Evolutionary conservation across 2,329 filamentous ascomycete species (phyloP).

Genomic region (Cercospora zeina): DNA sequence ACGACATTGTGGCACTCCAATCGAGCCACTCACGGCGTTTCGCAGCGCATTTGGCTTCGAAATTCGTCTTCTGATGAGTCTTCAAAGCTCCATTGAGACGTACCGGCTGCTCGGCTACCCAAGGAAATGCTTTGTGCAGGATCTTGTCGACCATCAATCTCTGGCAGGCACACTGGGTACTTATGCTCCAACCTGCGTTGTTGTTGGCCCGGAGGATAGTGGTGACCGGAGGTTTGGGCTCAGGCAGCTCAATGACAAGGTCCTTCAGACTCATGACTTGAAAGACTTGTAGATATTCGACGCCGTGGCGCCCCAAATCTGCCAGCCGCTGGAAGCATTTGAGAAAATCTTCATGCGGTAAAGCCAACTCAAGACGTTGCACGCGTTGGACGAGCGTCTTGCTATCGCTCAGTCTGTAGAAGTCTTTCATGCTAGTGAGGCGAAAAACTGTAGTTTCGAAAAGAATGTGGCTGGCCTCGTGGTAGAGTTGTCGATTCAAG

Average conservation of each 20-base stretch:
- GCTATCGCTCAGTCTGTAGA: slow-evolving; percentile 25
- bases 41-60: slow-evolving; percentile 24
- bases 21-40: slow-evolving; percentile 21
- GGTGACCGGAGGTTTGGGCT: neutral
- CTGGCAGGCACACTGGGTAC: slow-evolving; percentile 28
- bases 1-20: slow-evolving; percentile 22
- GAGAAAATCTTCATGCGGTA: slow-evolving; percentile 30
- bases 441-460: slow-evolving; percentile 27
- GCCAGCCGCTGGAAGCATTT: slow-evolving; percentile 16
- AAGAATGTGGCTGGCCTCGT: slow-evolving; percentile 31
- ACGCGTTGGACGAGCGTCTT: slow-evolving; percentile 19
- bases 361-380: slow-evolving; percentile 29
- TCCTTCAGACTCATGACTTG: slow-evolving; percentile 15
- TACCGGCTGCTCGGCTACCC: slow-evolving; percentile 32
- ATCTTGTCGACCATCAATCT: slow-evolving; percentile 29
- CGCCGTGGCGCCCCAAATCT: neutral
- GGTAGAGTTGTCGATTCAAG: slow-evolving; percentile 27
- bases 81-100: slow-evolving; percentile 33
- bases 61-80: slow-evolving; percentile 28
- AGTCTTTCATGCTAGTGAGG: slow-evolving; percentile 22
- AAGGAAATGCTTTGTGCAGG: slow-evolving; percentile 30
- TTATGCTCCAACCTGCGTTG: neutral
- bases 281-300: slow-evolving; percentile 7
- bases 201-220: neutral
- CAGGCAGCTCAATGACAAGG: slow-evolving; percentile 8